Evolutionary conservation across 2,329 filamentous ascomycete genomes (phyloP), one percentile per base, ranked within the genome.

Genomic region (Nothomitra cinnamomea): DNA sequence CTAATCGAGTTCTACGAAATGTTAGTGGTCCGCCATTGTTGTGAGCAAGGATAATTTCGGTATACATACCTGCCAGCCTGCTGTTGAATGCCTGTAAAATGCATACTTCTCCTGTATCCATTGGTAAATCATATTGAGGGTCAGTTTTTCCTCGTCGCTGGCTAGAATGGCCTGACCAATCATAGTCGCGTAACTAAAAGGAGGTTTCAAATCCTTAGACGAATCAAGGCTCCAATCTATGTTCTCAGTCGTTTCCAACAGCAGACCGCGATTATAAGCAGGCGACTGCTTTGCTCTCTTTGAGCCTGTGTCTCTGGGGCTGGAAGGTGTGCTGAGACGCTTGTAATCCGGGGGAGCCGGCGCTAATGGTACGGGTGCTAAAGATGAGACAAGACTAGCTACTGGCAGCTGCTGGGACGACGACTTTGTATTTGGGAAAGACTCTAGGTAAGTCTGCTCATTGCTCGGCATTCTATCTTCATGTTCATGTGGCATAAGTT

Each of bases 161-260:
- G 85, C 85, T 59, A 95, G 76, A 58, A 98, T 96, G 1, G 92
- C 92, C 69, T 96, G 92, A 0, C 88, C 92, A 58, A 98, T 98
- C 73, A 98, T 80, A 64, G 94, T 87, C 2, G 92, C 89, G 67
- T 98, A 98, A 66, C 90, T 96, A 66, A 86, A 95, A 47, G 89
- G 86, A 1, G 92, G 94, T 66, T 98, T 98, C 63, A 96, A 79
- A 58, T 95, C 87, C 64, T 85, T 85, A 59, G 89, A 87, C 28
- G 82, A 78, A 59, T 96, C 89, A 35, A 82, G 75, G 63, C 87
- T 89, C 58, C 89, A 78, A 66, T 92, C 85, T 53, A 89, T 78
- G 57, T 73, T 71, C 57, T 77, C 74, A 2, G 71, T 71, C 4
- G 69, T 72, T 55, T 76, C 74, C 56, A 76, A 66, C 63, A 75